Evolutionary conservation across 2,329 filamentous ascomycete species (phyloP).

Genomic region (Ascochyta koolunga): DNA sequence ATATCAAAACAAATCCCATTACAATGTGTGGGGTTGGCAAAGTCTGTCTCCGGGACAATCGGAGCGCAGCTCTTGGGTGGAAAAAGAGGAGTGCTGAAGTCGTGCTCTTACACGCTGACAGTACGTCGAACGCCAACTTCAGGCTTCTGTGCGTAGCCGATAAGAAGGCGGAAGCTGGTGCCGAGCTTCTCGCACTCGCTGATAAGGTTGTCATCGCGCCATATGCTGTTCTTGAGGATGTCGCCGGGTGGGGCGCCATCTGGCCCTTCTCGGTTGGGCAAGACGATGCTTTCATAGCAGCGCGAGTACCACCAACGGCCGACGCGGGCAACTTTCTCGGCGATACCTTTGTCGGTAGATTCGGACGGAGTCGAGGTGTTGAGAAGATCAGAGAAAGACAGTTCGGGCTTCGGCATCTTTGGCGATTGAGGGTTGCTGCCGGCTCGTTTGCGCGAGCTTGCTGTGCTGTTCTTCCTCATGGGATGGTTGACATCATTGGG

Average conservation of each 20-base stretch:
- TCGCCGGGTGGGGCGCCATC: constrained; percentile 42
- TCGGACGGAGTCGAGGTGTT: constrained; percentile 40
- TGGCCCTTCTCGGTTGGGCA: constrained; percentile 44
- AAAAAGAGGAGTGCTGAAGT: background rate
- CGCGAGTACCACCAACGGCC: constrained; percentile 96
- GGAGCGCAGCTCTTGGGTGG: constrained; percentile 43
- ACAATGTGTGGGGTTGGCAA: constrained; percentile 6
- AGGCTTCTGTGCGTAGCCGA: constrained; percentile 88
- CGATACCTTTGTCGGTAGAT: constrained; percentile 79
- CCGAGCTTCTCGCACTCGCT: constrained; percentile 85
- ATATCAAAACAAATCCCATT: constrained; percentile 21
- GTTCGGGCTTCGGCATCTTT: constrained; percentile 37
- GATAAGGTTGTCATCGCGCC: constrained; percentile 75
- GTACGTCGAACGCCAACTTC: constrained; percentile 54
- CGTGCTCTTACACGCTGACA: constrained; percentile 53
- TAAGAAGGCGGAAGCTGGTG: constrained; percentile 87
- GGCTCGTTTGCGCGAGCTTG: constrained; percentile 24
- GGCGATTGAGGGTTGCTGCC: constrained; percentile 14
- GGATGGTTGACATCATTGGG: constrained; percentile 32
- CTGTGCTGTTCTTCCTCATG: constrained; percentile 39
- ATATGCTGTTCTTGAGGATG: constrained; percentile 69
- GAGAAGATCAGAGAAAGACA: constrained; percentile 47
- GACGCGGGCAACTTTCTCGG: constrained; percentile 88
- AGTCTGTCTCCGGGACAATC: constrained; percentile 33
- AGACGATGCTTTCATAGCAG: constrained; percentile 79